Base-by-base conservation (phyloP, 768 basidiomycete genomes). In the Tylopilus cervinicoccineus region DNA sequence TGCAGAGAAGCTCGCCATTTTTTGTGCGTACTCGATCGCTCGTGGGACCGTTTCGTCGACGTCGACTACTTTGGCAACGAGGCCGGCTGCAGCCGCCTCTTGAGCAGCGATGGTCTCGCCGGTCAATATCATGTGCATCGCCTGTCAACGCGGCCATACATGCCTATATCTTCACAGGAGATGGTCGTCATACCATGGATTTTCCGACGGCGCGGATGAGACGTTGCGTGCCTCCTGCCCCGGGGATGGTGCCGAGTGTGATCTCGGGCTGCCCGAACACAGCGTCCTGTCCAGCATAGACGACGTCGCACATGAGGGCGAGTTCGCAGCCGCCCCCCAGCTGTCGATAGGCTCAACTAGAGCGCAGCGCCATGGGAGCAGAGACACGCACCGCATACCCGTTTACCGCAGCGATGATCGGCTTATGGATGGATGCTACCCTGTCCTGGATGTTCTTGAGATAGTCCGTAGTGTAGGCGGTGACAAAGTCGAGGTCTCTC, bases 291-390 rank as follows among this genome's bases (percentile, higher is more conserved):
- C 90, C 86, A 11, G 89, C 91, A 48, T 94, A 81, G 61, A 96
- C 81, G 66, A 96, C 90, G 67, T 98, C 94, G 67, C 90, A 92
- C 88, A 92, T 92, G 60, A 97, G 75, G 0, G 94, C 94, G 28
- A 98, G 83, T 69, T 97, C 95, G 64, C 94, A 96, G 16, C 95
- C 95, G 33, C 94, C 95, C 5, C 95, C 95, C 52, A 97, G 83
- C 93, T 96, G 14, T 29, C 13, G 24, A n/a, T 3, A 17, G 8
- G n/a, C n/a, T 27, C 38, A 13, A 27, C 14, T 28, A 12, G 11
- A 4, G 5, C 6, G 14, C 8, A 7, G 5, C 23, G 12, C 12
- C 6, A 19, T 17, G 20, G 14, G 19, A 41, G 13, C 27, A 27
- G 3, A 17, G 13, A 2, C 1, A 55, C 56, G 46, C 62, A 88